Evolutionary conservation across 768 basidiomycete genomes (phyloP).

Genomic region (Boletellus ananiceps): DNA sequence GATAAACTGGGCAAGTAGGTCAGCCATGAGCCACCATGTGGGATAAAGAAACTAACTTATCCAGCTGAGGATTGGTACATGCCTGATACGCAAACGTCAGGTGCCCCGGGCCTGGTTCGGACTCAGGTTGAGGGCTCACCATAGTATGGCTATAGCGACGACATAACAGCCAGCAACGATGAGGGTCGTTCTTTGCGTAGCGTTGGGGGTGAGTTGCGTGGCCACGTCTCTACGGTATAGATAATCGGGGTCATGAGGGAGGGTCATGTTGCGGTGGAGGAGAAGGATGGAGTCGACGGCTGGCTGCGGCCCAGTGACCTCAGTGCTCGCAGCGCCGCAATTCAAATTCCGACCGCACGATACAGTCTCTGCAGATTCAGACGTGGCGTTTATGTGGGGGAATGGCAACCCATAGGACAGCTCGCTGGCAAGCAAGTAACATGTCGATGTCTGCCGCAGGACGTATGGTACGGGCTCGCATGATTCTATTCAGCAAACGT

Average conservation of each 20-base stretch:
- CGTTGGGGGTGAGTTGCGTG: conserved; percentile 53
- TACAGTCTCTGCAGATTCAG: no score
- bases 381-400: no score
- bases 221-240: conserved; percentile 25
- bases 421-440: no score
- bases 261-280: conserved; percentile 30
- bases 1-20: conserved; percentile 57
- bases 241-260: conserved; percentile 16
- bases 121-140: conserved; percentile 41
- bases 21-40: conserved; percentile 5
- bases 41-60: conserved; percentile 53
- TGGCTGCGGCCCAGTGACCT: no score
- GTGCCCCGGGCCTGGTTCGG: neutral
- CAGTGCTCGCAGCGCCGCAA: no score
- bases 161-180: conserved; percentile 79
- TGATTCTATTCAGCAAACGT: no score
- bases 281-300: neutral
- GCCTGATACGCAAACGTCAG: conserved; percentile 43
- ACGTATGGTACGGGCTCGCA: no score
- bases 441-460: no score
- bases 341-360: no score
- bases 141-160: conserved; percentile 71
- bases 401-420: no score
- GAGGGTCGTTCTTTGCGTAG: conserved; percentile 69
- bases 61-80: conserved; percentile 66